Percentiles rank a stretch among this genome's conserved stretches.
Conservation (phyloP, 306 rosid species). For the cucumber (Cucumis sativus) region DNA sequence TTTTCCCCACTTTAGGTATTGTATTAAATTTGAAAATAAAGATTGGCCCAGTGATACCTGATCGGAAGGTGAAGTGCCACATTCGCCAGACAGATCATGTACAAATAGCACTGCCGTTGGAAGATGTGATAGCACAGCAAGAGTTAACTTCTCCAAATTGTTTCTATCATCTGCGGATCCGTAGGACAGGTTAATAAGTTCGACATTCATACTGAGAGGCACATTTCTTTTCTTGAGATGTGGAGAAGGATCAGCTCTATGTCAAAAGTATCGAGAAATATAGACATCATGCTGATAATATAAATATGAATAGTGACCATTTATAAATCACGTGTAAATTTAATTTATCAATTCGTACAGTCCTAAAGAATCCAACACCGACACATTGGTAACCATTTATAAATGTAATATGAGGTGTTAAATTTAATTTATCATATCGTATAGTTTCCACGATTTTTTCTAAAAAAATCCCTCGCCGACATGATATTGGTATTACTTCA, state of each 20-base stretch:
- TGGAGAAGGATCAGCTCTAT: background rate
- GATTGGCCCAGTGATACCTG: conserved; percentile 38
- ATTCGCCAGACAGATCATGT: conserved; percentile 91
- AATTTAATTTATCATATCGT: background rate
- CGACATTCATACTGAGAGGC: background rate
- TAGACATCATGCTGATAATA: background rate
- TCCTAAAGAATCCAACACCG: too few relatives aligned
- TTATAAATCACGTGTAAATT: too few relatives aligned
- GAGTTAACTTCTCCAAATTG: conserved; percentile 85
- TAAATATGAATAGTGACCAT: too few relatives aligned
- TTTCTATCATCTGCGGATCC: conserved; percentile 66
- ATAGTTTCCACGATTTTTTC: background rate
- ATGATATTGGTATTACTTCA: background rate
- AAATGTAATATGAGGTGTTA: background rate
- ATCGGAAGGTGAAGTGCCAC: conserved; percentile 91
- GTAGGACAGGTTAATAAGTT: background rate
- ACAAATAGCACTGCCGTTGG: conserved; percentile 89
- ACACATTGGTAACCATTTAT: background rate
- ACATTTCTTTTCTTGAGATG: background rate
- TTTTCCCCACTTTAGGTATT: background rate
- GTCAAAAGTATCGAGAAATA: background rate
- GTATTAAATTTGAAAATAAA: background rate
- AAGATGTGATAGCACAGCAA: conserved; percentile 79
- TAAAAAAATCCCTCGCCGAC: background rate
- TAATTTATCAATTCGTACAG: too few relatives aligned